Evolutionary conservation across 1,284 basidiomycete genomes (phyloP).

Genomic region (Cystodermella granulosa): DNA sequence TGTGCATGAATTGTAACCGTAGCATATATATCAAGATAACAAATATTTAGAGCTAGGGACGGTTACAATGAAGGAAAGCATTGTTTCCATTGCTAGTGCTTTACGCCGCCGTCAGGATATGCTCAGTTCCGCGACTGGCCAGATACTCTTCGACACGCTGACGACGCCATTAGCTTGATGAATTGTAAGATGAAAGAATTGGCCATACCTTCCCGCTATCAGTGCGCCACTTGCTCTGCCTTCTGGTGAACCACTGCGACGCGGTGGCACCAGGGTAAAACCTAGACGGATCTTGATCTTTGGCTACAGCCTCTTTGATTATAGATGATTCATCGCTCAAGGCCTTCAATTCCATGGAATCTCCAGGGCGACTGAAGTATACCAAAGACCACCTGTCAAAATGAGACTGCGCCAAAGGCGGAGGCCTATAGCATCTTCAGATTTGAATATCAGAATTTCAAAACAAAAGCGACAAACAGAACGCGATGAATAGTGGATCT

Average conservation of each 20-base stretch:
- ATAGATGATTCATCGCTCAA: conserved; percentile 39
- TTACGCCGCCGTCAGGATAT: too few relatives aligned
- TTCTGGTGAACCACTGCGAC: conserved; percentile 46
- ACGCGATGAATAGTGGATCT: conserved; percentile 52
- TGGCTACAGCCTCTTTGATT: conserved; percentile 40
- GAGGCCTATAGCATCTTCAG: conserved; percentile 29
- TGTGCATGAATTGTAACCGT: too few relatives aligned
- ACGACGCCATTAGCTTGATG: not conserved
- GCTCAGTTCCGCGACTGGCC: too few relatives aligned
- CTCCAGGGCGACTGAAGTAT: conserved; percentile 48
- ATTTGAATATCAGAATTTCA: not conserved
- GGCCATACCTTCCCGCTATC: conserved; percentile 39
- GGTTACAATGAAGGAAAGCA: too few relatives aligned
- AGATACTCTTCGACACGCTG: not conserved
- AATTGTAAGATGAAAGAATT: too few relatives aligned
- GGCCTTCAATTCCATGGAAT: conserved; percentile 37
- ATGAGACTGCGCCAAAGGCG: conserved; percentile 43
- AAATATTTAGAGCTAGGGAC: too few relatives aligned
- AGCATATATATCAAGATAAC: too few relatives aligned
- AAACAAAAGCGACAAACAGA: conserved; percentile 27
- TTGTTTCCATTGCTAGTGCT: too few relatives aligned
- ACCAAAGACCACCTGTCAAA: conserved; percentile 47
- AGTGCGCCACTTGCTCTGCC: conserved; percentile 46
- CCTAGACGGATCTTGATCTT: conserved; percentile 20
- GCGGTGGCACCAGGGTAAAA: conserved; percentile 43